Conservation (phyloP, 176 grass and related monocot species). For the Carex parvula region DNA sequence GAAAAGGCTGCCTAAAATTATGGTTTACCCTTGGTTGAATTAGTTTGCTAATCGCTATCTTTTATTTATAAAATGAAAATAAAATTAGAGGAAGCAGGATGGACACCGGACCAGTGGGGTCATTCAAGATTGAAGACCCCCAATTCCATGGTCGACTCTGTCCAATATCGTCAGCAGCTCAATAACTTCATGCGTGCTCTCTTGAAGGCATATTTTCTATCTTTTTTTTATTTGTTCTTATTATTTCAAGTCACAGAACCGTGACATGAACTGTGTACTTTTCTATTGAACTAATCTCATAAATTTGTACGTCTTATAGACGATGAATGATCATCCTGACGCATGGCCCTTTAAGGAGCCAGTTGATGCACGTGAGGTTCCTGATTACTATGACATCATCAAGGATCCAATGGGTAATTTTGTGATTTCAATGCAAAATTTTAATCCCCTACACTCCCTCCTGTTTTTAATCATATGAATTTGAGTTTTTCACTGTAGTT, state of each 20-base stretch:
- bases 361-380: constrained; percentile 88
- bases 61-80: constrained; percentile 11
- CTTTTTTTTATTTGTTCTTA: constrained; percentile 6
- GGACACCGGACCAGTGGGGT: constrained; percentile 93
- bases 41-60: background rate
- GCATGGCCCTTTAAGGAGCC: constrained; percentile 99
- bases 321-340: constrained; percentile 89
- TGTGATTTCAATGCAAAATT: background rate
- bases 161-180: constrained; percentile 68
- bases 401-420: constrained; percentile 96
- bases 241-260: background rate
- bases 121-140: constrained; percentile 80
- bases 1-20: background rate
- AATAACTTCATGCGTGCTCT: constrained; percentile 62
- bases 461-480: background rate
- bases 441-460: background rate
- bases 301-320: constrained; percentile 34
- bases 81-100: constrained; percentile 78
- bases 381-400: constrained; percentile 98
- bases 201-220: constrained; percentile 68
- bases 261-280: background rate
- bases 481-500: background rate
- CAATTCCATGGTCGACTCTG: constrained; percentile 51
- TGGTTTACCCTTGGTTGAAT: background rate
- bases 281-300: background rate